Conservation (phyloP, 2,329 filamentous ascomycete genomes). For the Sporothrix pallida region DNA sequence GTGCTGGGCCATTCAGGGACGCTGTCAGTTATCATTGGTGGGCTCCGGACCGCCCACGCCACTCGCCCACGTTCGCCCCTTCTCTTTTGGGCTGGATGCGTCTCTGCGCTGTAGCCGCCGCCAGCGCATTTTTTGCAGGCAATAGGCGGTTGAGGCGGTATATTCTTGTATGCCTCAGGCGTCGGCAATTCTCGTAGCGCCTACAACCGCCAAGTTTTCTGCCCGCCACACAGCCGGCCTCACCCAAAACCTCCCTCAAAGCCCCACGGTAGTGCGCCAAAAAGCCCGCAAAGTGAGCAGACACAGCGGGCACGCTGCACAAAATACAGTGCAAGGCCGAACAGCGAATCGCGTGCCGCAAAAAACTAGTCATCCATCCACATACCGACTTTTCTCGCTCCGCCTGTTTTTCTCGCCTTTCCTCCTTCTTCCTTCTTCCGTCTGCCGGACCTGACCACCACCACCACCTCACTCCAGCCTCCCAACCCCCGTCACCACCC, state of each 20-base stretch:
- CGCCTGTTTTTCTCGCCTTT: background rate
- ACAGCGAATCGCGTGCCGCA: background rate
- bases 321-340: background rate
- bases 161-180: constrained; percentile 27
- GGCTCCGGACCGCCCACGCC: background rate
- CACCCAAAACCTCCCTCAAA: background rate
- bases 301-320: background rate
- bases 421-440: constrained; percentile 6
- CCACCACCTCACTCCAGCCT: constrained; percentile 9
- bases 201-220: background rate
- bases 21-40: constrained; percentile 12
- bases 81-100: background rate
- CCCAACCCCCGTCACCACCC: background rate
- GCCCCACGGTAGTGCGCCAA: constrained; percentile 7
- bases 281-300: constrained; percentile 18
- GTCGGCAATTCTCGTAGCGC: constrained; percentile 27
- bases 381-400: constrained; percentile 30
- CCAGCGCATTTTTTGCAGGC: constrained; percentile 14
- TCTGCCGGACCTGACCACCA: constrained; percentile 24
- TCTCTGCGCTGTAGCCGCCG: background rate
- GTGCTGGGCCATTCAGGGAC: constrained; percentile 7
- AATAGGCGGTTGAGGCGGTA: no score
- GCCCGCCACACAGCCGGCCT: constrained; percentile 6
- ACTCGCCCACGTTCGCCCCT: background rate
- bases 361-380: constrained; percentile 28